Evolutionary conservation across 2,329 filamentous ascomycete genomes (phyloP).

Genomic region (Sclerotinia spermophila): DNA sequence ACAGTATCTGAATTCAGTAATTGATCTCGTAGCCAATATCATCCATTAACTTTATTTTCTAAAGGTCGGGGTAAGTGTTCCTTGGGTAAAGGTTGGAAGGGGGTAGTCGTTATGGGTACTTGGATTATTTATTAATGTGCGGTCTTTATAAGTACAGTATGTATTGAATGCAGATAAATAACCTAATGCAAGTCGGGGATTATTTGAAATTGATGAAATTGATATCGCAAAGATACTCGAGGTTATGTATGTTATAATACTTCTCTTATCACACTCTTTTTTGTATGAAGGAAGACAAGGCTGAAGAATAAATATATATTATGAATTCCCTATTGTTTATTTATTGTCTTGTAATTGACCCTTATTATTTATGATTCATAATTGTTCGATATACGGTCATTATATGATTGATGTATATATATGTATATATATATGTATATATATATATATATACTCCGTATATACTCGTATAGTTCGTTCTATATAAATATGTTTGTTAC

Average conservation of each 20-base stretch:
- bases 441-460: too few relatives aligned
- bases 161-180: not conserved
- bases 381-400: not conserved
- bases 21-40: conserved; percentile 7
- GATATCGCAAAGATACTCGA: not conserved
- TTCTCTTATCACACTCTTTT: not conserved
- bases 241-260: too few relatives aligned
- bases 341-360: not conserved
- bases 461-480: too few relatives aligned
- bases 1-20: not conserved
- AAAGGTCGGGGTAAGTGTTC: not conserved
- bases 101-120: conserved; percentile 1
- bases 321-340: not conserved
- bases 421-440: too few relatives aligned
- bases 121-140: not conserved
- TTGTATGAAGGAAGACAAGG: not conserved
- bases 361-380: not conserved
- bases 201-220: not conserved
- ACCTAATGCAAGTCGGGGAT: not conserved
- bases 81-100: conserved; percentile 9
- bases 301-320: not conserved
- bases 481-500: too few relatives aligned
- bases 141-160: not conserved
- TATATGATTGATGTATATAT: too few relatives aligned
- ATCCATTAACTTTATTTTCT: conserved; percentile 2